These are phyloP conservation scores for Nannochloropsis oceanica DNA, from an alignment of 108 stramenopile species.

Conservation along the genomic window DNA sequence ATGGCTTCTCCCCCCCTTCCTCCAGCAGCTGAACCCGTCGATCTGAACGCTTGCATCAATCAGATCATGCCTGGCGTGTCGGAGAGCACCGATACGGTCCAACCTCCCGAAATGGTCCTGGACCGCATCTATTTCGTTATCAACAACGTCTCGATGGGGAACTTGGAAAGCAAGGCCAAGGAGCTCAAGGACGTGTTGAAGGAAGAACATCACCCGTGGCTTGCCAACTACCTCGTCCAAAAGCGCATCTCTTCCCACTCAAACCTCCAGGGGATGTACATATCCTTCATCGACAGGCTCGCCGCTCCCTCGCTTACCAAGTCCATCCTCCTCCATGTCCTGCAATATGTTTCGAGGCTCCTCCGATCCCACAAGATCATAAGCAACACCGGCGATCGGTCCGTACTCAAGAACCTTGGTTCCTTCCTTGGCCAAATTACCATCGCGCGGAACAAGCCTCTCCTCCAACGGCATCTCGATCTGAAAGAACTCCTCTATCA, in stretches of 20 bases:
- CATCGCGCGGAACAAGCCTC: slow-evolving; percentile 83
- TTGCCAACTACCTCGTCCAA: slow-evolving; percentile 90
- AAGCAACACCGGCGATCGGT: slow-evolving; percentile 82
- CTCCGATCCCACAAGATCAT: slow-evolving; percentile 83
- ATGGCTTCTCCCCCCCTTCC: not conserved
- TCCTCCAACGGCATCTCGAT: slow-evolving; percentile 88
- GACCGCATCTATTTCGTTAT: slow-evolving; percentile 90
- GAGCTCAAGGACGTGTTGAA: slow-evolving; percentile 50
- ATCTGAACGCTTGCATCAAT: slow-evolving; percentile 8
- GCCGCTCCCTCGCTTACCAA: slow-evolving; percentile 75
- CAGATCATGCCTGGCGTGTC: slow-evolving; percentile 41
- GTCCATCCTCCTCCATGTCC: slow-evolving; percentile 70
- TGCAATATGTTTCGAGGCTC: slow-evolving; percentile 75
- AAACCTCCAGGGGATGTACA: slow-evolving; percentile 85
- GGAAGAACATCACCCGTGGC: slow-evolving; percentile 77
- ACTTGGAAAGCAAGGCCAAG: slow-evolving; percentile 72
- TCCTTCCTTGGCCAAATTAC: slow-evolving; percentile 97
- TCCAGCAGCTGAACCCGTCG: not conserved
- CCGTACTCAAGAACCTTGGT: slow-evolving; percentile 91
- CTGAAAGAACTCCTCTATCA: slow-evolving; percentile 77
- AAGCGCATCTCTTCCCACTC: slow-evolving; percentile 94
- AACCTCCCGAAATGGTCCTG: slow-evolving; percentile 65
- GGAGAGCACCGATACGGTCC: slow-evolving; percentile 42
- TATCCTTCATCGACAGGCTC: slow-evolving; percentile 76
- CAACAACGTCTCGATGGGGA: slow-evolving; percentile 87